Base-by-base conservation (phyloP, 2,329 filamentous ascomycete species). In the Pyrenophora tritici-repentis region DNA sequence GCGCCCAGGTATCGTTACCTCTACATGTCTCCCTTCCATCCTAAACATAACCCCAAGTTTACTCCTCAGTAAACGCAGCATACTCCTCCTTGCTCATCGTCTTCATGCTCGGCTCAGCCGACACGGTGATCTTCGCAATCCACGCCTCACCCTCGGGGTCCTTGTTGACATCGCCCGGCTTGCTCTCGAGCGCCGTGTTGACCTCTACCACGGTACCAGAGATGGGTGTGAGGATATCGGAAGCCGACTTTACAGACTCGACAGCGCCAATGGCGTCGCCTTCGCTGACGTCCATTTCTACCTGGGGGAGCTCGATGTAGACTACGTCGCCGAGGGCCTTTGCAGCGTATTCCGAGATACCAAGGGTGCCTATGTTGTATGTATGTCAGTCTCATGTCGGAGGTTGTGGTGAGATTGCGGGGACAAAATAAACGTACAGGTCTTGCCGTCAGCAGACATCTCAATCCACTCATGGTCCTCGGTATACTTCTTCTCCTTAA, bases 391-490 rank as follows among this genome's bases (percentile, higher is more conserved):
- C n/a, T n/a, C n/a, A n/a, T n/a, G n/a, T n/a, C n/a, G n/a, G n/a
- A n/a, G n/a, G n/a, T n/a, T n/a, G n/a, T n/a, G n/a, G n/a, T n/a
- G n/a, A n/a, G n/a, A 42, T 24, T 49, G 38, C 38, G 22, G 42
- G 17, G 34, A 32, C 57, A 26, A 16, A 40, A 41, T 45, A 20
- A 6, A 52, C 61, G 32, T 84, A 80, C 90, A 92, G 42, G 87
- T 88, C 76, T 89, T 93, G 73, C 88, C 86, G 77, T 95, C 89
- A 43, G 85, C 85, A 49, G 86, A 87, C 54, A 96, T 79, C 76
- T 97, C 91, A 73, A 99, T 86, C 94, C 94, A 99, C 81, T 99
- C 94, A 81, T 99, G 94, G 73, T 97, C 93, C 75, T 92, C 26
- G 61, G 94, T 97, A 82, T 96, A 99, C 75, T 87, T 90, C 79